Base-by-base conservation (phyloP, 1,139 yeast species). In the Yarrowia galli region DNA sequence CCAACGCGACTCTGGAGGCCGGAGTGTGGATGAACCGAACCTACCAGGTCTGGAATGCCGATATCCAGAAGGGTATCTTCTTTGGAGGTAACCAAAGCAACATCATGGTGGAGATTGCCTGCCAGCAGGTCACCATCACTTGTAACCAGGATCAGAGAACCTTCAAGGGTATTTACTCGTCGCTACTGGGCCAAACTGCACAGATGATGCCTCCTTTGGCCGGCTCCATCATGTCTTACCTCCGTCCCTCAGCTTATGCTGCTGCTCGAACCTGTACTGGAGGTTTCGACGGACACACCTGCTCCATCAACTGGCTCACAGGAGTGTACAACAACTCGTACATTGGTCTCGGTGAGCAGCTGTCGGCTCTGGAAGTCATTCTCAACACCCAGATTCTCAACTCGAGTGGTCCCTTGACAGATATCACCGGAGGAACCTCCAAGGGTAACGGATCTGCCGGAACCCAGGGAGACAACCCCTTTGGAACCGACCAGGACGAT, bases 111-210 rank as follows among this genome's bases (percentile, higher is more conserved):
- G 98, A 93, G 78, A 87, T 87, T 48, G 91, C 97, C 2, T 93
- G 98, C 79, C 95, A 89, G 78, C 81, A 82, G 18, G n/a, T 18
- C 7, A 75, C 82, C 2, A 79, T 79, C 32, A 68, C 68, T 20
- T 93, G 98, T 82, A 87, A 91, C 79, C 89, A 86, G 69, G 98
- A 93, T 83, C 97, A 93, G 81, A 84, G 97, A 74, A 87, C 96
- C 10, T 93, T 93, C 83, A 89, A 91, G 75, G 96, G 95, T 2
- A 89, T 89, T 72, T 87, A 90, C 73, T 79, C 96, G 2, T 82
- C 97, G 74, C 88, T 89, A 75, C 78, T 92, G 72, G 95, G 92
- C 35, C 81, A 87, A 68, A 89, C 97, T 0, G 88, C 96, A 1
- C 83, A 84, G 48, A 77, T 92, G 79, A 88, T 85, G 0, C 97